Base-by-base conservation (phyloP, 257 asterid species). In the Perilla frutescens region DNA sequence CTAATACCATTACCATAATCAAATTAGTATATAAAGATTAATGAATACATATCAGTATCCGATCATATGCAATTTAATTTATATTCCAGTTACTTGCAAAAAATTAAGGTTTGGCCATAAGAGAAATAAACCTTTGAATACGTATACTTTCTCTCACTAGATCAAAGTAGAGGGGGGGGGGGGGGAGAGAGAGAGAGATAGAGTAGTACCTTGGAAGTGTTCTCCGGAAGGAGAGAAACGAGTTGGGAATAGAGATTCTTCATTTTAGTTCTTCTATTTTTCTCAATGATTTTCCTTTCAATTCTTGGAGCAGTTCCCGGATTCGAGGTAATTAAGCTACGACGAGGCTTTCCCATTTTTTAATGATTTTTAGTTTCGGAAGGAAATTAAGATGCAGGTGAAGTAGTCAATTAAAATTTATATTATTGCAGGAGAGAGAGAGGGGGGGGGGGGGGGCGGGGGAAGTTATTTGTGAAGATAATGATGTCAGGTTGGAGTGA, bases 201-300 rank as follows among this genome's bases (percentile, higher is more conserved):
- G 14, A 32, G 29, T 6, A 29, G 2, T 48, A 86, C 89, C 91
- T 72, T 70, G 57, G 83, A 71, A 39, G 63, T 29, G 48, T 74
- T 49, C 57, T 45, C 11, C 14, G 87, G 87, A 65, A 85, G 85
- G 31, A 78, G 83, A 62, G 86, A 80, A 31, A 64, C 51, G 69
- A 87, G 93, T 47, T 63, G 59, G 49, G 84, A 67, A 48, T 66
- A 81, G 26, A 87, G 89, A 56, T 0, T 65, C 75, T 85, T 83
- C 86, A 85, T 68, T 12, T 74, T 66, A 63, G 13, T 73, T 74
- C 93, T 87, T 57, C 93, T 68, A 36, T 83, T 85, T 45, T 85
- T 87, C 82, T 87, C 93, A 15, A 83, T 68, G 14, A 81, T 61
- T 69, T 73, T 87, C 55, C 93, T 85, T 56, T 83, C 92, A 39